A percentile compares a stretch with the other conserved stretches of the same genome.
Conservation (phyloP, 768 basidiomycete species). For the Leucosporidium yakuticum region DNA sequence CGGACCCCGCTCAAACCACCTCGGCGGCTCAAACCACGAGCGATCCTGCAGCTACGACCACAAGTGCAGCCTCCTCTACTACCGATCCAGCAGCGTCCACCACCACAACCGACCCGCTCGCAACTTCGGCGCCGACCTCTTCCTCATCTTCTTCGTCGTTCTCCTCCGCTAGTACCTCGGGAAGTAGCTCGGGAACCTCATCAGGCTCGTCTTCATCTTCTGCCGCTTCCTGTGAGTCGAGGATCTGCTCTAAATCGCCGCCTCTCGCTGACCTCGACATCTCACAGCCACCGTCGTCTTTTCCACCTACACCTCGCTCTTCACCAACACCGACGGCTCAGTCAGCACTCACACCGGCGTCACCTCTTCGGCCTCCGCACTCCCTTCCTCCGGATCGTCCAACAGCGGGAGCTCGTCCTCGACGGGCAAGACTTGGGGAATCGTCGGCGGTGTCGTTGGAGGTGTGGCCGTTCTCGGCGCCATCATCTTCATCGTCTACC, state of each 20-base stretch:
- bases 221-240: too few relatives aligned
- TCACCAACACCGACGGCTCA: conserved; percentile 22
- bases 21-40: too few relatives aligned
- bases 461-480: conserved; percentile 26
- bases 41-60: background rate
- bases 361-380: background rate
- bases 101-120: background rate
- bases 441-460: conserved; percentile 33
- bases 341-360: conserved; percentile 17
- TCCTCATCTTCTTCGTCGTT: too few relatives aligned
- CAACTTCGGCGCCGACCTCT: background rate
- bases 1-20: too few relatives aligned
- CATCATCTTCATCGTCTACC: conserved; percentile 30
- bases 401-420: background rate
- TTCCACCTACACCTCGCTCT: conserved; percentile 1
- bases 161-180: too few relatives aligned
- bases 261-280: too few relatives aligned
- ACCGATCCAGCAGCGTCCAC: background rate
- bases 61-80: background rate
- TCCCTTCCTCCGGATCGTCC: conserved; percentile 4
- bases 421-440: conserved; percentile 29
- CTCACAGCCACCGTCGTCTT: background rate
- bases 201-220: too few relatives aligned
- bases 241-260: too few relatives aligned
- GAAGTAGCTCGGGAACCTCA: too few relatives aligned